Conservation (phyloP, 106 monocot species). For the Agapanthus africanus region DNA sequence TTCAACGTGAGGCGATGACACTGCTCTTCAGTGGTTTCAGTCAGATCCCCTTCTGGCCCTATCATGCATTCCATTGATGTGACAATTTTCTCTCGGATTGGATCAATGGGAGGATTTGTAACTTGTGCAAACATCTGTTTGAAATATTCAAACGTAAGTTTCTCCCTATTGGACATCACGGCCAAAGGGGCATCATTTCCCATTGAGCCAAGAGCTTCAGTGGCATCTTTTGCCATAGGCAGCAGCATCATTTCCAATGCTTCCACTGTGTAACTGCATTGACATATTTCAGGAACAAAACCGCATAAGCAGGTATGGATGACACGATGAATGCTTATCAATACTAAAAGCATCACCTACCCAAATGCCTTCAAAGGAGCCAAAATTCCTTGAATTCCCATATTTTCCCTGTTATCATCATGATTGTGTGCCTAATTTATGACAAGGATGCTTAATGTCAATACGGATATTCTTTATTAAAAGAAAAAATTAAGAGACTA, state of each 20-base stretch:
- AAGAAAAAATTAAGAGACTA: slow-evolving; percentile 1
- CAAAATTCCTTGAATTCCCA: slow-evolving; percentile 71
- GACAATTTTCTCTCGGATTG: slow-evolving; percentile 94
- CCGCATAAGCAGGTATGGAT: neutral
- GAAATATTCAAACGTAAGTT: slow-evolving; percentile 86
- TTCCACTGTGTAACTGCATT: slow-evolving; percentile 85
- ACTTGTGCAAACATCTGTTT: slow-evolving; percentile 99
- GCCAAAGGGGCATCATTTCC: slow-evolving; percentile 97
- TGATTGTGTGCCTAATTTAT: slow-evolving; percentile 33
- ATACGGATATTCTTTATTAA: neutral
- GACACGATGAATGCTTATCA: neutral
- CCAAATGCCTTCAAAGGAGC: slow-evolving; percentile 94
- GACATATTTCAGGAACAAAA: neutral
- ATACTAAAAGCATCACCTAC: slow-evolving; percentile 25
- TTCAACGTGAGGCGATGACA: slow-evolving; percentile 72
- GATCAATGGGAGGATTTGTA: slow-evolving; percentile 97
- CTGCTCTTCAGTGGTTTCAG: slow-evolving; percentile 92
- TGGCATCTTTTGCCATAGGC: slow-evolving; percentile 92
- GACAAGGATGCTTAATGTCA: neutral
- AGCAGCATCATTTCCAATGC: slow-evolving; percentile 89
- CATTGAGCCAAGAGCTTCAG: slow-evolving; percentile 96
- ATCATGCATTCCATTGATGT: slow-evolving; percentile 99
- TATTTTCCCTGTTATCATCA: slow-evolving; percentile 48
- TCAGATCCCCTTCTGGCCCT: slow-evolving; percentile 95
- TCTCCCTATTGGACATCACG: slow-evolving; percentile 92